Percentiles rank a stretch among this genome's conserved stretches.
These are phyloP conservation scores for Batrachochytrium dendrobatidis DNA, from an alignment of 371 early-diverging fungal genomes.

Conservation along the genomic window DNA sequence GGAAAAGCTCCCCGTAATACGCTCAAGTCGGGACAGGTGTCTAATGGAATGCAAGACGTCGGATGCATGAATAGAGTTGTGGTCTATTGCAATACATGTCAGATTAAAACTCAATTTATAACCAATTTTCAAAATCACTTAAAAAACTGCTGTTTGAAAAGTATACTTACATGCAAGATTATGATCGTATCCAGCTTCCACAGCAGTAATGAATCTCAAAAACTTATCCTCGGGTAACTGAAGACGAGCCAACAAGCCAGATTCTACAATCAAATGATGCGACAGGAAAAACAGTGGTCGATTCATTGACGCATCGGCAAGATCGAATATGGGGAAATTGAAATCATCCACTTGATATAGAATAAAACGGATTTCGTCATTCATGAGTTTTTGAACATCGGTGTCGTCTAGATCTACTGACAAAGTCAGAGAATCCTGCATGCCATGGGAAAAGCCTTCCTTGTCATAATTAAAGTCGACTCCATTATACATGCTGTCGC, in stretches of 20 bases:
- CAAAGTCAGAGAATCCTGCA: conserved; percentile 4
- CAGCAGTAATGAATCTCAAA: conserved; percentile 27
- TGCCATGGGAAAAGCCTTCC: too few relatives aligned
- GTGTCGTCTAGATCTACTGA: neutral
- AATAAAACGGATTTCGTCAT: conserved; percentile 11
- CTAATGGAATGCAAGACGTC: conserved; percentile 48
- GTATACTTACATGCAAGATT: conserved; percentile 31
- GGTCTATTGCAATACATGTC: conserved; percentile 20
- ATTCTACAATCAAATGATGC: conserved; percentile 28
- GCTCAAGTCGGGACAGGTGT: conserved; percentile 25
- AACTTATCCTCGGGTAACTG: conserved; percentile 29
- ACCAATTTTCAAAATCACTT: neutral
- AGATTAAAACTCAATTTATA: neutral
- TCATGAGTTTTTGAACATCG: conserved; percentile 14
- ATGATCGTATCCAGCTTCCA: conserved; percentile 39
- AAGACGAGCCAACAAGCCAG: conserved; percentile 28
- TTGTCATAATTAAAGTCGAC: too few relatives aligned
- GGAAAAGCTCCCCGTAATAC: conserved; percentile 24
- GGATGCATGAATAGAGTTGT: conserved; percentile 47
- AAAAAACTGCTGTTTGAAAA: neutral
- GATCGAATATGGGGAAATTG: conserved; percentile 43
- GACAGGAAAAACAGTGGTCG: conserved; percentile 30
- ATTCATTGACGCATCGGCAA: conserved; percentile 21
- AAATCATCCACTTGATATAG: conserved; percentile 25
- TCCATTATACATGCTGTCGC: too few relatives aligned